These are phyloP conservation scores for Diaporthe sp. DNA, from an alignment of 2,329 filamentous ascomycete genomes.

Conservation along the genomic window DNA sequence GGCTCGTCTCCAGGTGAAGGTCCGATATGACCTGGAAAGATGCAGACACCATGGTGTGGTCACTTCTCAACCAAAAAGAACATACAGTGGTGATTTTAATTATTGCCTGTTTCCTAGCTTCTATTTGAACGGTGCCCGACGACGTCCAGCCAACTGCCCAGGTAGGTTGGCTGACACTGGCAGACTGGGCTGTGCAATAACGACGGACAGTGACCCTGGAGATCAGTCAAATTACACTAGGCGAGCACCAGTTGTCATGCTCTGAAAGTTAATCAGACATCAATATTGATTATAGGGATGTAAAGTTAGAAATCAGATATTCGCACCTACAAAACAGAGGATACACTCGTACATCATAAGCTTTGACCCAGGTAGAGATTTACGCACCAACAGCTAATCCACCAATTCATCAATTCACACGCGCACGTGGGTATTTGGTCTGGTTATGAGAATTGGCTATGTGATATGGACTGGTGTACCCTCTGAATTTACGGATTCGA, in stretches of 20 bases:
- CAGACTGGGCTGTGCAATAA: slow-evolving; percentile 8
- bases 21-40: slow-evolving; percentile 65
- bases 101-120: not conserved
- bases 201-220: not conserved
- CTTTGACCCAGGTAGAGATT: too few species aligned
- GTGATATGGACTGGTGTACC: too few species aligned
- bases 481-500: too few species aligned
- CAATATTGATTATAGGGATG: not conserved
- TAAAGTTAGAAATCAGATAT: too few species aligned
- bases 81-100: not conserved
- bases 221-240: not conserved
- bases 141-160: not conserved
- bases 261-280: not conserved
- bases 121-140: too few species aligned
- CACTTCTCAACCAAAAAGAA: not conserved
- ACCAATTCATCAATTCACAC: too few species aligned
- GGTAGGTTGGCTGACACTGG: not conserved
- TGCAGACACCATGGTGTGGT: not conserved
- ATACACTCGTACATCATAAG: too few species aligned
- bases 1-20: slow-evolving; percentile 65
- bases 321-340: too few species aligned
- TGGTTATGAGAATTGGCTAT: too few species aligned
- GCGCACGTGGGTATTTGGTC: too few species aligned
- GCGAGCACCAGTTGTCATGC: not conserved
- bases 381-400: too few species aligned